Base-by-base conservation (phyloP, 2,329 filamentous ascomycete genomes). In the Stylonectria norvegica region DNA sequence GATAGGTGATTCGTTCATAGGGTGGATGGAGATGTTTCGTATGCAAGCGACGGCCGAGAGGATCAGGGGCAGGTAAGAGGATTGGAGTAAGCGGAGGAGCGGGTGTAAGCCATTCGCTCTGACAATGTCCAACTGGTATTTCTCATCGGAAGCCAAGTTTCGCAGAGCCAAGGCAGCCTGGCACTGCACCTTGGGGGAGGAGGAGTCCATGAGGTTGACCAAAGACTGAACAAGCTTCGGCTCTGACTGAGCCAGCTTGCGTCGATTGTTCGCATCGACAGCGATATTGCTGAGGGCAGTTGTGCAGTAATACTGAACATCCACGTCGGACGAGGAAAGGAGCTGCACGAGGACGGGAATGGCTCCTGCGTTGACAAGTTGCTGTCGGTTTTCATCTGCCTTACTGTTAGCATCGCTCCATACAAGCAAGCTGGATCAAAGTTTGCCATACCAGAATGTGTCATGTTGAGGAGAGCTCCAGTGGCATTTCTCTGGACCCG, bases 241-340 rank as follows among this genome's bases (percentile, higher is more conserved):
- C 63, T 98, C 93, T 7, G 86, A 90, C 59, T 94, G 85, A 20
- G 91, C 89, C 38, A 98, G 78, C 63, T 91, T 89, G 60, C 90
- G 89, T 53, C 93, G 79, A 69, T 97, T 97, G 58, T 82, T 85
- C 32, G 85, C 78, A 62, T 98, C 93, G 38, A 98, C 93, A 5
- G 93, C 93, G 55, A 98, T 98, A 65, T 98, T 98, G 75, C 91
- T 97, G 43, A 98, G 79, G 10, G 93, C 93, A 4, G 93, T 98
- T 14, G 93, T 98, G 71, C 93, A 98, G 69, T 98, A 98, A 69
- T 98, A 98, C 69, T 98, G 93, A 20, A 98, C 93, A 61, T 98
- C 93, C 52, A 96, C 90, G 60, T 98, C 93, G 43, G 85, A 73
- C 18, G 93, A 97, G 7, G 88, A 89, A 32, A 98, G 82, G 17